A percentile compares a stretch with the other conserved stretches of the same genome.
These are phyloP conservation scores for Chenopodium quinoa DNA, from an alignment of 148 eudicot species.

Conservation along the genomic window DNA sequence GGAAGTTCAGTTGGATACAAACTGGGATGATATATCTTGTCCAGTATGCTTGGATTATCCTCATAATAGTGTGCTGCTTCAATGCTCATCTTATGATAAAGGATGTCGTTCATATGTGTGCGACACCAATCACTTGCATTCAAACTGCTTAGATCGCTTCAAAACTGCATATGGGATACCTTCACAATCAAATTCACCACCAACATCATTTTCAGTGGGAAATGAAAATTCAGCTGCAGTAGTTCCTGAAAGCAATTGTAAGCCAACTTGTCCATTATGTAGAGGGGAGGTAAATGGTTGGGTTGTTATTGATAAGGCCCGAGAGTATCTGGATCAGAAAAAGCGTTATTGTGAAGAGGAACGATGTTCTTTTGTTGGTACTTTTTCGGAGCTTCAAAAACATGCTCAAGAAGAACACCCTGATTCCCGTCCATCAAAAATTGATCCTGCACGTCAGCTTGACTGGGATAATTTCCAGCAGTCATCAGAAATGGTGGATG, in stretches of 20 bases:
- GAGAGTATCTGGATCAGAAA: conserved; percentile 60
- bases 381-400: conserved; percentile 68
- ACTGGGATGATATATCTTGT: conserved; percentile 73
- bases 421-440: conserved; percentile 72
- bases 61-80: conserved; percentile 88
- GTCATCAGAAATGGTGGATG: conserved; percentile 88
- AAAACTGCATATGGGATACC: conserved; percentile 67
- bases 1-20: conserved; percentile 48
- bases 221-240: conserved; percentile 29
- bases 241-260: conserved; percentile 36
- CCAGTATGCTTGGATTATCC: conserved; percentile 95
- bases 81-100: conserved; percentile 79
- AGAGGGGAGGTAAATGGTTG: conserved; percentile 92
- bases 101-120: conserved; percentile 91
- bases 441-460: conserved; percentile 84
- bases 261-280: conserved; percentile 84
- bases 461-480: conserved; percentile 98
- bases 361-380: conserved; percentile 62
- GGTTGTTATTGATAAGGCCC: conserved; percentile 54
- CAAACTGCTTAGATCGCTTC: conserved; percentile 91
- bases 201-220: conserved; percentile 28
- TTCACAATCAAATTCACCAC: conserved; percentile 42
- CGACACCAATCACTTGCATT: conserved; percentile 87
- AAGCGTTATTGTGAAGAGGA: conserved; percentile 72
- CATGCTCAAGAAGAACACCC: conserved; percentile 87